These are phyloP conservation scores for Apiotrichum porosum DNA, from an alignment of 1,284 basidiomycete species.

Conservation along the genomic window DNA sequence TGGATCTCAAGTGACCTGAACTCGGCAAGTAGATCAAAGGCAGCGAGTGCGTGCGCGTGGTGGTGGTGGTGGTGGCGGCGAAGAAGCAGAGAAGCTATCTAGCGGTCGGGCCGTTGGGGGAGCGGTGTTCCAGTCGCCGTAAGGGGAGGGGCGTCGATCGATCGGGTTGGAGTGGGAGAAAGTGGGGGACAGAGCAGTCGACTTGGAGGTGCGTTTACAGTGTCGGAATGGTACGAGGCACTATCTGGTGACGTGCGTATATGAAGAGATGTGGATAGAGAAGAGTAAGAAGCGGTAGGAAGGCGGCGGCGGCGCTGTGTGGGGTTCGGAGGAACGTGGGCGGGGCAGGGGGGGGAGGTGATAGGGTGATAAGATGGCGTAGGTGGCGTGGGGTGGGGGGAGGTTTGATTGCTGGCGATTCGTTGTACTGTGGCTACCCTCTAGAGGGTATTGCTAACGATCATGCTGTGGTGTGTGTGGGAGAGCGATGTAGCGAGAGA, in stretches of 20 bases:
- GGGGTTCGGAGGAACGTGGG: conserved; percentile 1
- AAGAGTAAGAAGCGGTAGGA: conserved; percentile 7
- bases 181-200: no score
- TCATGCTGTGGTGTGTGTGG: conserved; percentile 6
- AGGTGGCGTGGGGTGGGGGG: neutral
- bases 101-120: no score
- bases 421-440: neutral
- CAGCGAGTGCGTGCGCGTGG: neutral
- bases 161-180: no score
- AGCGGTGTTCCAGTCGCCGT: no score
- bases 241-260: no score
- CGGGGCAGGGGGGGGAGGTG: conserved; percentile 2
- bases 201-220: no score
- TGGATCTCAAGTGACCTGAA: no score
- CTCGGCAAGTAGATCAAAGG: neutral
- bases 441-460: conserved; percentile 13
- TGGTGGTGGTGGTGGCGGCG: no score
- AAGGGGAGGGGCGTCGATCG: no score
- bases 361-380: neutral
- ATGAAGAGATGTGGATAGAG: no score
- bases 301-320: neutral
- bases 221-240: no score
- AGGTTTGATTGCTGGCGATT: neutral
- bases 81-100: no score
- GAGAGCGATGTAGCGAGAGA: neutral